phyloP scores from a whole-genome alignment of 805 yeast species.

The Geotrichum ghanense region DNA sequence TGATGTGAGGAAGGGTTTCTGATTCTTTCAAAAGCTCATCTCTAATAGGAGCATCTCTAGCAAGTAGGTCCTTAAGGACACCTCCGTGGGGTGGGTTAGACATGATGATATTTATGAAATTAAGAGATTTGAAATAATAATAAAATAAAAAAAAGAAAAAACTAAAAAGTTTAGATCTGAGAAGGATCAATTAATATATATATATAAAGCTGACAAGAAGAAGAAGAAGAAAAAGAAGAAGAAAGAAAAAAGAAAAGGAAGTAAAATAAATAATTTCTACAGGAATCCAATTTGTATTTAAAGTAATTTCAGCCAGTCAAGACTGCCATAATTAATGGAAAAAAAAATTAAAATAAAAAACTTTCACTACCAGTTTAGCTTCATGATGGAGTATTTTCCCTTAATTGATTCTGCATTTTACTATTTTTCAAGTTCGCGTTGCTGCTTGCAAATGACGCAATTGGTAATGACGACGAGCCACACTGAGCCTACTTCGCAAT shows the following conservation, averaged over 20 bases:
- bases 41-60: slow-evolving; percentile 62
- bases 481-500: neutral
- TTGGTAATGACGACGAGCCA: neutral
- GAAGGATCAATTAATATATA: no score
- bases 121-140: neutral
- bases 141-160: no score
- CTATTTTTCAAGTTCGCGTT: no score
- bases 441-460: slow-evolving; percentile 1
- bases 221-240: neutral
- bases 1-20: slow-evolving; percentile 30
- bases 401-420: no score
- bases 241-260: neutral
- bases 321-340: neutral
- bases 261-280: neutral
- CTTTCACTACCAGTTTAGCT: neutral
- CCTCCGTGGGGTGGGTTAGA: slow-evolving; percentile 83
- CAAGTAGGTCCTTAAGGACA: slow-evolving; percentile 67
- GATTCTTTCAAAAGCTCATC: slow-evolving; percentile 48
- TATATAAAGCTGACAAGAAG: no score
- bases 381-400: no score
- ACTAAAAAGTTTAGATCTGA: neutral
- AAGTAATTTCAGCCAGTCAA: neutral
- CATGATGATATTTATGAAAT: slow-evolving; percentile 18
- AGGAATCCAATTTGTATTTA: no score
- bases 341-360: neutral